Evolutionary conservation across 1,139 yeast genomes (phyloP).

Genomic region (Suhomyces choctaworum): DNA sequence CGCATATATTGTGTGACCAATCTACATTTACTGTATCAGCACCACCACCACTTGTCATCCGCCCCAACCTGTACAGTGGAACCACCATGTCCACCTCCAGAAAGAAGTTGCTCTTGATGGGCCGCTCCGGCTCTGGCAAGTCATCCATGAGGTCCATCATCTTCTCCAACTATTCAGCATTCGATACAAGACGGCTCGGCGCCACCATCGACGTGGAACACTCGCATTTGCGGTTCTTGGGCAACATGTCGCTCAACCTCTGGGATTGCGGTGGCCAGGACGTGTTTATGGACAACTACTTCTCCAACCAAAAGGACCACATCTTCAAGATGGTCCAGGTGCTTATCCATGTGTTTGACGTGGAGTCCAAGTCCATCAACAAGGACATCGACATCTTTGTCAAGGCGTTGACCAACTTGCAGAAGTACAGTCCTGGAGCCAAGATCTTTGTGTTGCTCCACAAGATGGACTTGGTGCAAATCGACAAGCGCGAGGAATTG

Average conservation of each 20-base stretch:
- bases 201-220: conserved; percentile 98
- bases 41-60: too few species aligned
- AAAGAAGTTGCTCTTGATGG: conserved; percentile 57
- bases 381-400: conserved; percentile 92
- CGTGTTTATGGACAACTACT: conserved; percentile 92
- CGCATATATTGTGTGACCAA: background rate
- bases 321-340: conserved; percentile 96
- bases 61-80: too few species aligned
- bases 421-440: conserved; percentile 86
- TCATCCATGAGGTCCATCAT: conserved; percentile 96
- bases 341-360: conserved; percentile 95
- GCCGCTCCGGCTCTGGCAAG: conserved; percentile 96
- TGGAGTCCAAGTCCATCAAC: conserved; percentile 86
- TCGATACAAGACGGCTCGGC: conserved; percentile 91
- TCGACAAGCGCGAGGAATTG: conserved; percentile 81
- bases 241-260: conserved; percentile 89
- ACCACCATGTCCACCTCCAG: conserved; percentile 35
- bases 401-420: conserved; percentile 77
- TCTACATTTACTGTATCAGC: too few species aligned
- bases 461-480: conserved; percentile 93
- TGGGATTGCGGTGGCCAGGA: conserved; percentile 99
- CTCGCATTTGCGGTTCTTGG: conserved; percentile 86
- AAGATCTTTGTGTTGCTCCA: conserved; percentile 89
- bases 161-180: conserved; percentile 92
- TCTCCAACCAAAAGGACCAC: conserved; percentile 83